Evolutionary conservation across 1,284 basidiomycete genomes (phyloP).

Genomic region (Papiliotrema nemorosa): DNA sequence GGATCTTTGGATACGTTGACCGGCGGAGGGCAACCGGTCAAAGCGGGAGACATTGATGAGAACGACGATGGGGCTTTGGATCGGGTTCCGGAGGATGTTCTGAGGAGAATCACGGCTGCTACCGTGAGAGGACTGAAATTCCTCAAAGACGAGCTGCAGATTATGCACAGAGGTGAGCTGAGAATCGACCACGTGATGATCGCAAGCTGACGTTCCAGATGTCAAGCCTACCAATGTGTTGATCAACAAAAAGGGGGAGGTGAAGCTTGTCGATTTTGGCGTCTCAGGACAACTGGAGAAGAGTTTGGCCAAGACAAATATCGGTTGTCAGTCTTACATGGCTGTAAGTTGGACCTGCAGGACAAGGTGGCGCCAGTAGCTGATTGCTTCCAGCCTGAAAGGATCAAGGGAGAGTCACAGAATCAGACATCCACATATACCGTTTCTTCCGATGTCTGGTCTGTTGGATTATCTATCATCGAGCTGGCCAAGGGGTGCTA

Average conservation of each 20-base stretch:
- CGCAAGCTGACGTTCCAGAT: constrained; percentile 26
- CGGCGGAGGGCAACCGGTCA: constrained; percentile 48
- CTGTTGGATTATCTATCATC: constrained; percentile 90
- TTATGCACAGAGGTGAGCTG: constrained; percentile 83
- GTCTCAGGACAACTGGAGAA: constrained; percentile 97
- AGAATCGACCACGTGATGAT: not conserved
- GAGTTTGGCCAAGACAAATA: constrained; percentile 94
- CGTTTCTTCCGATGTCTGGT: constrained; percentile 97
- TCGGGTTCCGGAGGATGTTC: constrained; percentile 71
- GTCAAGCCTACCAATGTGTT: constrained; percentile 98
- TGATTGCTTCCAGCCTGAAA: constrained; percentile 65
- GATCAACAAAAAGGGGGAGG: constrained; percentile 78
- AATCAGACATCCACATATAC: constrained; percentile 86
- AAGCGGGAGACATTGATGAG: constrained; percentile 18
- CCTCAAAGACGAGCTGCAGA: constrained; percentile 91
- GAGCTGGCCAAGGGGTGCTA: constrained; percentile 90
- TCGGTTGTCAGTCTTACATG: constrained; percentile 99
- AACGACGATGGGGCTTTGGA: constrained; percentile 48
- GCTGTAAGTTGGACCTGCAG: constrained; percentile 63
- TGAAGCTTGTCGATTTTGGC: constrained; percentile 97
- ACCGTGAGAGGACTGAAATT: constrained; percentile 93
- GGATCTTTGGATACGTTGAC: constrained; percentile 86
- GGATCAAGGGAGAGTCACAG: constrained; percentile 90
- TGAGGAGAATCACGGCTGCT: constrained; percentile 75
- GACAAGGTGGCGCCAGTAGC: not conserved